Percentiles rank a stretch among this genome's conserved stretches.
phyloP scores from a whole-genome alignment of 768 basidiomycete species.

The Dendrothele bispora region DNA sequence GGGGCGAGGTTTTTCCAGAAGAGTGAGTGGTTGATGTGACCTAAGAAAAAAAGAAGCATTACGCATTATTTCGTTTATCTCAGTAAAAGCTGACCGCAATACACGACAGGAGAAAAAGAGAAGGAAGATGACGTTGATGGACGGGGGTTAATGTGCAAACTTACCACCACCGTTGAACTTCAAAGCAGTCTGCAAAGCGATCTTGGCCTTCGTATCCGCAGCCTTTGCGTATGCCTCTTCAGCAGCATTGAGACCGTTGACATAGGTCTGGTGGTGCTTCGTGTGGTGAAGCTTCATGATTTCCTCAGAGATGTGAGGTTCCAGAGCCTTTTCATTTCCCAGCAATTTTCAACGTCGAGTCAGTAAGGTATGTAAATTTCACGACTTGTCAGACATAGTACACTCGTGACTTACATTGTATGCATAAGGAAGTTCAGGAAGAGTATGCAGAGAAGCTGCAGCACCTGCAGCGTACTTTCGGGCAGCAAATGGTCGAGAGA shows the following conservation, averaged over 20 bases:
- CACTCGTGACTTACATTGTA: constrained; percentile 58
- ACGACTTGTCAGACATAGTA: too few species aligned
- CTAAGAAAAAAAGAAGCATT: constrained; percentile 30
- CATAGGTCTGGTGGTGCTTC: constrained; percentile 92
- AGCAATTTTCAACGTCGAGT: too few species aligned
- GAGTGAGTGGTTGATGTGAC: constrained; percentile 92
- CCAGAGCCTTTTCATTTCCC: constrained; percentile 62
- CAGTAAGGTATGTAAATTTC: too few species aligned
- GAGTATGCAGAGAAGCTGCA: constrained; percentile 59
- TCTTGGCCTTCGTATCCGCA: constrained; percentile 67
- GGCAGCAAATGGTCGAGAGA: constrained; percentile 42
- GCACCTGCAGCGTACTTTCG: constrained; percentile 45
- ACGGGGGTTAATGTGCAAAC: too few species aligned
- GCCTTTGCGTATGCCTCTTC: constrained; percentile 78
- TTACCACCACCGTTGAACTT: constrained; percentile 97
- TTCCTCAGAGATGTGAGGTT: constrained; percentile 86
- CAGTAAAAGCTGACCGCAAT: too few species aligned
- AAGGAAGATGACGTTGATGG: too few species aligned
- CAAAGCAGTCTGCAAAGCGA: constrained; percentile 86
- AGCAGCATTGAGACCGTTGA: constrained; percentile 91
- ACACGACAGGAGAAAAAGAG: not conserved
- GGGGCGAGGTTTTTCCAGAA: constrained; percentile 99
- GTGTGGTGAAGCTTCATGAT: constrained; percentile 95
- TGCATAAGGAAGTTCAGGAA: constrained; percentile 77
- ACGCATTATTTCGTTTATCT: too few species aligned